A percentile compares a stretch with the other conserved stretches of the same genome.
Evolutionary conservation across 371 early-diverging fungal species (phyloP).

Genomic region (Amoeboaphelidium protococcarum): DNA sequence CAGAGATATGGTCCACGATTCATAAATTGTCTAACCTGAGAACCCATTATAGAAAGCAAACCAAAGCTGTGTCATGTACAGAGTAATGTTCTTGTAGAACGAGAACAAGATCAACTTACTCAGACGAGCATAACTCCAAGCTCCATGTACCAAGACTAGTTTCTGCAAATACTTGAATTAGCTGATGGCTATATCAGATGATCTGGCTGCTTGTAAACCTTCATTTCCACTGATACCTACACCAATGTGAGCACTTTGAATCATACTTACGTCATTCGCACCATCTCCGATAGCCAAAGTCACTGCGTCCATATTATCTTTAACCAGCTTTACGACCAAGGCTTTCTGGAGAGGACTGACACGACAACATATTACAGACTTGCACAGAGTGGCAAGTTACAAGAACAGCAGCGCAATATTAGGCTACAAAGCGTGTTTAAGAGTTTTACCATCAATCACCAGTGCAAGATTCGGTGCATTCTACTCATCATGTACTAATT

Average conservation of each 20-base stretch:
- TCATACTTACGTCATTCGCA: conserved; percentile 96
- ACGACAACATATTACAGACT: conserved; percentile 72
- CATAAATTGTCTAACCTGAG: conserved; percentile 72
- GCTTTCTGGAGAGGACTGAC: conserved; percentile 85
- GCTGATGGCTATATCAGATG: conserved; percentile 84
- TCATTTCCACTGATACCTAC: conserved; percentile 93
- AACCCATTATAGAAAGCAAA: conserved; percentile 69
- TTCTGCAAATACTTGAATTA: conserved; percentile 73
- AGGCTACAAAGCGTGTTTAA: conserved; percentile 36
- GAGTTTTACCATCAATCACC: conserved; percentile 67
- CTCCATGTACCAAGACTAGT: conserved; percentile 70
- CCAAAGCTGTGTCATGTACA: conserved; percentile 94
- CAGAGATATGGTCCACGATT: conserved; percentile 72
- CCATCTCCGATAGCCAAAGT: conserved; percentile 87
- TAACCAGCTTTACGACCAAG: conserved; percentile 70
- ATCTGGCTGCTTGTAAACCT: conserved; percentile 85
- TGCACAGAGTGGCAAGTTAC: conserved; percentile 46
- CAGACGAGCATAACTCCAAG: conserved; percentile 73
- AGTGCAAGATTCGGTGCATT: conserved; percentile 23
- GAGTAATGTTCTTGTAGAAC: conserved; percentile 41
- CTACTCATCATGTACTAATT: neutral
- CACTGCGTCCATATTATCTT: conserved; percentile 40
- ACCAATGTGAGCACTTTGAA: conserved; percentile 86
- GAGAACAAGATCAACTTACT: conserved; percentile 33
- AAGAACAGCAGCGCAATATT: conserved; percentile 24